Base-by-base conservation (phyloP, 306 rosid genomes). In the Elaeagnus macrophylla region DNA sequence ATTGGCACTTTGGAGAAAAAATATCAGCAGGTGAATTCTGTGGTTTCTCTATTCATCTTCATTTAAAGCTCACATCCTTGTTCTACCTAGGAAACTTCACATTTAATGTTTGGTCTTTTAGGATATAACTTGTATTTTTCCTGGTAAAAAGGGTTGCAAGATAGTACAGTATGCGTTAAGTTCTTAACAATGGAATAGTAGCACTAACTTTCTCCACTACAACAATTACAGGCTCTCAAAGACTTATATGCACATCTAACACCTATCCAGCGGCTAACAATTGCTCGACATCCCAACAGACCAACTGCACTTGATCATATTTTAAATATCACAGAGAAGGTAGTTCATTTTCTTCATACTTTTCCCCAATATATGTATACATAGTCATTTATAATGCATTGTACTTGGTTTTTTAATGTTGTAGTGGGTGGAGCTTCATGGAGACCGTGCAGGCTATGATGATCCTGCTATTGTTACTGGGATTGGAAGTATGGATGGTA, bases 391-490 rank as follows among this genome's bases (percentile, higher is more conserved):
- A 56, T 19, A 18, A 53, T 37, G 51, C 32, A 25, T 25, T 25
- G 4, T 25, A 2, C 32, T 25, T 25, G 4, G 32, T 25, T 25
- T 25, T 25, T 25, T 25, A 25, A 25, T 25, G 32, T 25, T 73
- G 64, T 82, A 91, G 99, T 87, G 87, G 80, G 72, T 91, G 55
- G 99, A 91, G 76, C 89, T 87, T 60, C 99, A 91, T 80, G 99
- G 99, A 67, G 99, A 91, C 59, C 83, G 99, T 17, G 68, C 71
- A 46, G 99, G 99, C 54, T 91, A 91, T 14, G 96, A 91, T 59
- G 99, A 91, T 68, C 99, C 99, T 51, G 99, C 99, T 60, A 84
- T 84, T 78, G 99, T 84, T 61, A 78, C 93, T 67, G 99, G 99
- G 59, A 47, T 91, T 52, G 99, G 96, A 59, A 75, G 72, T 60